These are phyloP conservation scores for Myriosclerotinia curreyana DNA, from an alignment of 2,329 filamentous ascomycete genomes.

Conservation along the genomic window DNA sequence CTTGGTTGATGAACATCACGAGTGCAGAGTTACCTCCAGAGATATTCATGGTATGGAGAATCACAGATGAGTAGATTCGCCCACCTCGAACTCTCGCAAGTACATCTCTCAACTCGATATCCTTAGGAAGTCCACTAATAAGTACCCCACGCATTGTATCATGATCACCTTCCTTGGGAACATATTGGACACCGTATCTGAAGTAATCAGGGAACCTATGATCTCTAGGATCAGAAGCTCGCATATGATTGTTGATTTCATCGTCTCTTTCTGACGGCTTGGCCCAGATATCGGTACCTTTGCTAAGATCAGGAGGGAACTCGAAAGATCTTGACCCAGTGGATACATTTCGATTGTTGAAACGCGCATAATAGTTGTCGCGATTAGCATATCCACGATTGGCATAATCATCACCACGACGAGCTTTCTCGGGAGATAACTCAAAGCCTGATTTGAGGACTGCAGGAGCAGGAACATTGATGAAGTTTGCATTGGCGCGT, in stretches of 20 bases:
- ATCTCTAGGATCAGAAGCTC: conserved; percentile 6
- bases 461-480: conserved; percentile 24
- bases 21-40: conserved; percentile 27
- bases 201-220: conserved; percentile 30
- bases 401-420: conserved; percentile 28
- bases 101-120: conserved; percentile 31
- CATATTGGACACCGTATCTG: conserved; percentile 30
- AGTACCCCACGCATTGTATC: conserved; percentile 31
- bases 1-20: conserved; percentile 31
- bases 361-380: background rate
- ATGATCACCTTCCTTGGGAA: conserved; percentile 25
- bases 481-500: conserved; percentile 24
- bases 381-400: background rate
- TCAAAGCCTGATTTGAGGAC: conserved; percentile 32
- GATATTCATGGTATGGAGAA: conserved; percentile 24
- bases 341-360: background rate
- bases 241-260: conserved; percentile 1
- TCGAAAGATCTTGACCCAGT: background rate
- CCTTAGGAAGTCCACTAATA: conserved; percentile 29
- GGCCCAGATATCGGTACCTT: conserved; percentile 3
- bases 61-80: conserved; percentile 25
- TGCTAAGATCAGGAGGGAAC: background rate
- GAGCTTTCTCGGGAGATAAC: conserved; percentile 14
- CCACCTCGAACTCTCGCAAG: conserved; percentile 33
- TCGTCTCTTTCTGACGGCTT: conserved; percentile 9